A percentile compares a stretch with the other conserved stretches of the same genome.
Conservation (phyloP, 495 filamentous ascomycete species). For the Endocarpon pusillum region DNA sequence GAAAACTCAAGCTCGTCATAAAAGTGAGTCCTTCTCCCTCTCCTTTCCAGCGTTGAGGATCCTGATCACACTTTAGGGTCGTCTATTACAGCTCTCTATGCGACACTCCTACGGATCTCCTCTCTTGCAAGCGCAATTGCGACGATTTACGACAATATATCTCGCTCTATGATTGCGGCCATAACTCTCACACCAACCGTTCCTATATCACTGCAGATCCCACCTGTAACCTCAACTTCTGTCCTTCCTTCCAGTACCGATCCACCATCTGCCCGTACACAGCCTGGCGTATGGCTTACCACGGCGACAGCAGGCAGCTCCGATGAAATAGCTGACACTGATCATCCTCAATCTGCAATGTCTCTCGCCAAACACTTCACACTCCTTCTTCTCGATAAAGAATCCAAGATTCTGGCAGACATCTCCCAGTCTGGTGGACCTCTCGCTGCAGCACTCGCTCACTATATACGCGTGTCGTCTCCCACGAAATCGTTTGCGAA, state of each 20-base stretch:
- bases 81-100: conserved; percentile 24
- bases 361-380: conserved; percentile 72
- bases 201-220: conserved; percentile 73
- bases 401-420: conserved; percentile 65
- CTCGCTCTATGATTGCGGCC: conserved; percentile 65
- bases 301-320: conserved; percentile 65
- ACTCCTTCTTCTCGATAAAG: conserved; percentile 67
- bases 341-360: conserved; percentile 25
- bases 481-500: conserved; percentile 76
- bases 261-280: conserved; percentile 39
- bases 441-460: conserved; percentile 51
- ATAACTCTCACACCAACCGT: conserved; percentile 39
- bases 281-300: conserved; percentile 66
- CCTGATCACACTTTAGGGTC: conserved; percentile 12
- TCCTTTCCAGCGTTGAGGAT: neutral
- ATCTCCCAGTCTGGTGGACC: conserved; percentile 62
- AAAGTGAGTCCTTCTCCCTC: conserved; percentile 31
- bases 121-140: conserved; percentile 72
- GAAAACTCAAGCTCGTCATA: conserved; percentile 63
- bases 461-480: conserved; percentile 69
- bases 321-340: conserved; percentile 39
- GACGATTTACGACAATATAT: conserved; percentile 63
- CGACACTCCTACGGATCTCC: conserved; percentile 52
- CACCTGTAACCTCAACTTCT: conserved; percentile 56
- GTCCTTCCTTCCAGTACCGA: conserved; percentile 52